Evolutionary conservation across 352 stramenopile genomes (phyloP), one percentile per base, ranked within the genome.

Genomic region (Globisporangium megalacanthum): DNA sequence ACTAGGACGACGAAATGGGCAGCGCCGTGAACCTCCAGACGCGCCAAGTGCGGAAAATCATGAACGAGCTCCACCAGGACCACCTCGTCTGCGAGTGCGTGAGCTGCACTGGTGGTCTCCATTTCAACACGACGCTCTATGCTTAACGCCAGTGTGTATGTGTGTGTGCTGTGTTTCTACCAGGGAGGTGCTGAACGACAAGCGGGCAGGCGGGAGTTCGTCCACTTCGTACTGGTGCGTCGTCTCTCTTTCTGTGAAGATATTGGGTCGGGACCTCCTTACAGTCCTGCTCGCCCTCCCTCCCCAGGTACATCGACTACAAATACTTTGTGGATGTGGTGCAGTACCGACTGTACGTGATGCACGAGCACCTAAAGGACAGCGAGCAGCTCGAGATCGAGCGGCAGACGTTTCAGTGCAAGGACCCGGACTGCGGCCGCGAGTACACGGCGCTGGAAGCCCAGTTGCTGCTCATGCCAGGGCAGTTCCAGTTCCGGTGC

Each of bases 251-350:
- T 17, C 19, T n/a, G 19, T 8, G 14, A 46, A n/a, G 39, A 19
- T 19, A 5, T n/a, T 46, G 15, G 19, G 6, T 19, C 13, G 39
- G 19, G 39, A 14, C 6, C 41, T 50, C 4, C n/a, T 8, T 6
- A 25, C 48, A 13, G 2, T n/a, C 48, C 13, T 20, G 6, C 6
- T 5, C 20, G 33, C 15, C 15, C n/a, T n/a, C n/a, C 31, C 3
- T 46, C 9, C 37, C 20, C 57, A 81, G 66, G 67, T 94, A 95
- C 72, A 95, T 95, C 71, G 86, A 95, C 75, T 95, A 94, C 79
- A 95, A 95, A 65, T 92, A 95, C 67, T 94, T 95, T 70, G 83
- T 93, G 47, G 84, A 95, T 59, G 84, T 95, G 56, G 83, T 95
- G 56, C 82, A 90, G 62, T 95, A 89, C 58, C 83, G 86, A 11